Base-by-base conservation (phyloP, 768 basidiomycete genomes). In the Amylocystis lapponica region DNA sequence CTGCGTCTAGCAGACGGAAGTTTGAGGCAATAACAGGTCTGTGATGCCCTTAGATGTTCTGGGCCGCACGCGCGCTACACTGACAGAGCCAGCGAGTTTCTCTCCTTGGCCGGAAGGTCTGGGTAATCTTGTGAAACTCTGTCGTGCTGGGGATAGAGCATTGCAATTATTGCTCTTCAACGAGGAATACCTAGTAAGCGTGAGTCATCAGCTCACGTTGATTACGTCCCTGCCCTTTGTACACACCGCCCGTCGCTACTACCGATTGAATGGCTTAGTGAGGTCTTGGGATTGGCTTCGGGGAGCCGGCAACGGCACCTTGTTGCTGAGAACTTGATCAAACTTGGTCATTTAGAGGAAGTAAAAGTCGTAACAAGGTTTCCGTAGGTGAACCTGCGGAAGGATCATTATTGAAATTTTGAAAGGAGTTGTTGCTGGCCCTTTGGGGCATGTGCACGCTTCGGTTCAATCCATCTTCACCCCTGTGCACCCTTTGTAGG, bases 141-240 rank as follows among this genome's bases (percentile, higher is more conserved):
- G 77, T 80, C 76, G 75, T 81, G 79, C 76, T 81, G 80, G 82
- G 81, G 81, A 83, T 83, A 81, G 83, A 83, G 81, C 79, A 83
- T 83, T 85, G 82, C 79, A 83, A 84, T 83, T 86, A 83, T 85
- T 79, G 82, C 81, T 84, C 83, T 83, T 86, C 81, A 86, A 84
- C 79, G 77, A 83, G 81, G 83, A 84, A 84, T 85, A 75, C 81
- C 80, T 83, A 83, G 83, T 84, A 85, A 82, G 75, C 77, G 77
- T 74, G 76, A 82, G 81, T 86, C 80, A 84, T 83, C 81, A 85
- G 80, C 83, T 83, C 72, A 76, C 79, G 78, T 83, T 81, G 82
- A 85, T 83, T 84, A 84, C 76, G 81, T 83, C 81, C 81, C 83
- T 84, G 82, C 83, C 81, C 82, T 83, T 83, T 83, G 79, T 84